phyloP scores from a whole-genome alignment of 2,329 filamentous ascomycete genomes.

The Cladosporium sp. region DNA sequence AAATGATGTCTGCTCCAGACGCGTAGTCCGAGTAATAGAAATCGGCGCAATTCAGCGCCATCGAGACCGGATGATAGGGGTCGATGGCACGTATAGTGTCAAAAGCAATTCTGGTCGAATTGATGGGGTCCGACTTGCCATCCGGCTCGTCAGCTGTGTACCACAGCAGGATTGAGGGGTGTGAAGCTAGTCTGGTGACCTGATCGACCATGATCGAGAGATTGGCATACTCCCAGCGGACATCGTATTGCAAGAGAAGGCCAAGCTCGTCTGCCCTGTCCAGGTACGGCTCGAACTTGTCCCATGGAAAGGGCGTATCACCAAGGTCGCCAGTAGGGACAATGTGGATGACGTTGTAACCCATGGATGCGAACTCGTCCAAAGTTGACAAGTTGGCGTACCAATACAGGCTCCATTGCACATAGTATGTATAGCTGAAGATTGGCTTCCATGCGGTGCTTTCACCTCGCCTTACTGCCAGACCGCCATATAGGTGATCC shows the following conservation, averaged over 20 bases:
- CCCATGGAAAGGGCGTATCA: conserved; percentile 36
- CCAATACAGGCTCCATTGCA: conserved; percentile 33
- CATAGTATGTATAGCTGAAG: conserved; percentile 45
- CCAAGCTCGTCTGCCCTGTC: conserved; percentile 40
- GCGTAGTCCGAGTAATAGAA: conserved; percentile 56
- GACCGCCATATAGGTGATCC: conserved; percentile 43
- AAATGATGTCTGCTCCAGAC: conserved; percentile 53
- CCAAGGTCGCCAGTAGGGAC: conserved; percentile 20
- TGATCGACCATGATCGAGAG: conserved; percentile 34
- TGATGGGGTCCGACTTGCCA: conserved; percentile 52
- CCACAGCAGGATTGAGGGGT: conserved; percentile 40
- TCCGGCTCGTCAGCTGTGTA: conserved; percentile 53
- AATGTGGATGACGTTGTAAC: conserved; percentile 46
- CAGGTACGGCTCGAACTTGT: conserved; percentile 38
- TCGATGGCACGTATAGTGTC: conserved; percentile 47
- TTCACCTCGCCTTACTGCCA: conserved; percentile 36
- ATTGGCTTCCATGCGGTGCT: conserved; percentile 32
- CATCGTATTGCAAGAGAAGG: conserved; percentile 46
- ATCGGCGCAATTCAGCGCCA: conserved; percentile 59
- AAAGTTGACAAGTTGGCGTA: conserved; percentile 33
- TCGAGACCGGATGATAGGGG: conserved; percentile 56
- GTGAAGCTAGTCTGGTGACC: conserved; percentile 28
- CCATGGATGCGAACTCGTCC: conserved; percentile 34
- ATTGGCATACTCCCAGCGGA: conserved; percentile 38
- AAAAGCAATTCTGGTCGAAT: conserved; percentile 41